Conservation (phyloP, 73 alveolate genomes). For the Paramecium sexaurelia region DNA sequence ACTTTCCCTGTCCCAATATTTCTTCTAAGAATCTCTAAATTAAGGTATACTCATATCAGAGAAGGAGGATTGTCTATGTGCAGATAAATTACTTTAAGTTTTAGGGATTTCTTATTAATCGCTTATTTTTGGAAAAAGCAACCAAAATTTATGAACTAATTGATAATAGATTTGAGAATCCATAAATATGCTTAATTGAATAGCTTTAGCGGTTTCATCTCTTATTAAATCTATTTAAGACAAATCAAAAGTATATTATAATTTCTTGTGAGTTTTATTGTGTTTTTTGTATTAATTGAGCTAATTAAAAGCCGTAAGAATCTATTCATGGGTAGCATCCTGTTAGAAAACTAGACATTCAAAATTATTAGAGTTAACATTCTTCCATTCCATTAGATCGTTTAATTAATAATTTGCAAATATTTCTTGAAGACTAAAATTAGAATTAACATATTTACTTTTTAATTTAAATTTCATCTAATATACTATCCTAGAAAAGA, state of each 20-base stretch:
- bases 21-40: background rate
- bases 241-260: background rate
- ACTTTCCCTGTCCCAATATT: slow-evolving; percentile 14
- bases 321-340: background rate
- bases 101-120: background rate
- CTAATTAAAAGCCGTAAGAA: background rate
- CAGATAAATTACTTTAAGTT: slow-evolving; percentile 10
- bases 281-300: background rate
- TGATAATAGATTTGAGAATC: background rate
- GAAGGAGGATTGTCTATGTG: background rate
- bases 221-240: background rate
- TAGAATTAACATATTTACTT: background rate
- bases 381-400: background rate
- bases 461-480: background rate
- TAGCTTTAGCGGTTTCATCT: background rate
- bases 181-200: background rate
- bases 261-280: background rate
- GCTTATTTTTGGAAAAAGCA: background rate
- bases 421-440: background rate
- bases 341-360: background rate
- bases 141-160: background rate
- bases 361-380: background rate
- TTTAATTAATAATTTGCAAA: background rate
- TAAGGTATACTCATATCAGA: background rate
- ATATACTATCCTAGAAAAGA: background rate